A percentile compares a stretch with the other conserved stretches of the same genome.
Conservation (phyloP, 177 flowering plant genomes). For the Tripterygium wilfordii region DNA sequence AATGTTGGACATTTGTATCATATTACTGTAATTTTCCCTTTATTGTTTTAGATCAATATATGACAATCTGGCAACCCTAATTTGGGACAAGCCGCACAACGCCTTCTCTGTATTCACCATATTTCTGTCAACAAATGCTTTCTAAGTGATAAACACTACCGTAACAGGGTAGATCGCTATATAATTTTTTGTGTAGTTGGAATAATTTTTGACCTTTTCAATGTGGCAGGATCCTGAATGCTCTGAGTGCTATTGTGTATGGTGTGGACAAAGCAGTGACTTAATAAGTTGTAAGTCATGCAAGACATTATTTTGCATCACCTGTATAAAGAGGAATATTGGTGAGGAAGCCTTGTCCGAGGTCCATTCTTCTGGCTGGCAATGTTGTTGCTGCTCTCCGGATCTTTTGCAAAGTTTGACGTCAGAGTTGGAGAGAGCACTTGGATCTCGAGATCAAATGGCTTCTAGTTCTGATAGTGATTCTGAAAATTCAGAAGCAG, state of each 20-base stretch:
- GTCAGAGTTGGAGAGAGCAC: constrained; percentile 46
- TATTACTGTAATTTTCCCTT: too few species aligned
- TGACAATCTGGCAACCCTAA: too few species aligned
- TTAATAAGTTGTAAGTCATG: constrained; percentile 67
- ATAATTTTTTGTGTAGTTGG: neutral
- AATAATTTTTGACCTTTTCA: too few species aligned
- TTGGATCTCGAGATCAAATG: constrained; percentile 21
- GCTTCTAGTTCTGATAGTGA: constrained; percentile 72
- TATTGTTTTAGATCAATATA: too few species aligned
- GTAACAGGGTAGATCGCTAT: neutral
- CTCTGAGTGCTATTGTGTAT: constrained; percentile 69
- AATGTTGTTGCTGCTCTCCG: constrained; percentile 78
- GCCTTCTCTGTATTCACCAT: too few species aligned
- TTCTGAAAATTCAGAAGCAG: constrained; percentile 53
- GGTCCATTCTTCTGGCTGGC: constrained; percentile 49
- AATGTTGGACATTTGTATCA: too few species aligned
- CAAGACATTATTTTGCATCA: constrained; percentile 49
- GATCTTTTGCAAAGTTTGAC: constrained; percentile 41
- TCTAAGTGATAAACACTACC: too few species aligned
- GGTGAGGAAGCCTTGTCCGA: constrained; percentile 47
- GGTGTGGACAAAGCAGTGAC: constrained; percentile 73
- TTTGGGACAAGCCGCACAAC: too few species aligned
- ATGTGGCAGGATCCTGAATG: constrained; percentile 65
- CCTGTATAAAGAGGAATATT: constrained; percentile 65
- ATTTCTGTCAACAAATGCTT: too few species aligned